Conservation (phyloP, 208 protist genomes). For the Leishmania tarentolae region DNA sequence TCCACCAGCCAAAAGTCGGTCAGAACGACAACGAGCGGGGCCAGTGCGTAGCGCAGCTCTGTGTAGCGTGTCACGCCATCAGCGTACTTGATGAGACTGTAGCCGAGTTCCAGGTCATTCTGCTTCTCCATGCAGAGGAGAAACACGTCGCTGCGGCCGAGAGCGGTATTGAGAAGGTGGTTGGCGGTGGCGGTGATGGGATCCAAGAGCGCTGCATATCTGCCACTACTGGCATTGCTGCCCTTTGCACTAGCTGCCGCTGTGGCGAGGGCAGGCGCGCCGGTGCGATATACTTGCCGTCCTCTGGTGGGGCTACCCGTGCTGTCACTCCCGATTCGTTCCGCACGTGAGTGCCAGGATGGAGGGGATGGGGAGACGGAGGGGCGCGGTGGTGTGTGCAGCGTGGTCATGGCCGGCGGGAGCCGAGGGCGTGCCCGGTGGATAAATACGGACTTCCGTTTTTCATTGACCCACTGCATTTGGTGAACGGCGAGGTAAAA, state of each 20-base stretch:
- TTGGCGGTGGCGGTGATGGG: conserved; percentile 11
- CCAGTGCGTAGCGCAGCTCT: conserved; percentile 47
- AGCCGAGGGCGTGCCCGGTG: conserved; percentile 55
- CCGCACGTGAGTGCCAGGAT: not conserved
- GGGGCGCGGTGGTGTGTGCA: not conserved
- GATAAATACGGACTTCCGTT: conserved; percentile 37
- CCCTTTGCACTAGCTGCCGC: not conserved
- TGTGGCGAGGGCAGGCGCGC: not conserved
- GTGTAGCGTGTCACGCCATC: conserved; percentile 66
- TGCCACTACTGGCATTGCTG: not conserved
- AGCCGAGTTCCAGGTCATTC: conserved; percentile 34
- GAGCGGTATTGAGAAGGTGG: conserved; percentile 17
- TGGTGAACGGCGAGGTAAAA: conserved; percentile 54
- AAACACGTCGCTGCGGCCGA: conserved; percentile 30
- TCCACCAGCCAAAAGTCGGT: conserved; percentile 61
- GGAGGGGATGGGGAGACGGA: not conserved
- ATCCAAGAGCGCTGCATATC: not conserved
- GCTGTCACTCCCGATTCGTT: not conserved
- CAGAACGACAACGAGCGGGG: conserved; percentile 59
- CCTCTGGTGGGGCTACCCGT: not conserved
- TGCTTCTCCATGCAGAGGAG: conserved; percentile 28
- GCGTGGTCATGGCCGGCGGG: conserved; percentile 8
- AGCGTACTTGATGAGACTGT: conserved; percentile 54
- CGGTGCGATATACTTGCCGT: not conserved
- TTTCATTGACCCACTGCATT: conserved; percentile 70